phyloP scores from a whole-genome alignment of 139 green algal species.

The Tetradesmus obliquus region DNA sequence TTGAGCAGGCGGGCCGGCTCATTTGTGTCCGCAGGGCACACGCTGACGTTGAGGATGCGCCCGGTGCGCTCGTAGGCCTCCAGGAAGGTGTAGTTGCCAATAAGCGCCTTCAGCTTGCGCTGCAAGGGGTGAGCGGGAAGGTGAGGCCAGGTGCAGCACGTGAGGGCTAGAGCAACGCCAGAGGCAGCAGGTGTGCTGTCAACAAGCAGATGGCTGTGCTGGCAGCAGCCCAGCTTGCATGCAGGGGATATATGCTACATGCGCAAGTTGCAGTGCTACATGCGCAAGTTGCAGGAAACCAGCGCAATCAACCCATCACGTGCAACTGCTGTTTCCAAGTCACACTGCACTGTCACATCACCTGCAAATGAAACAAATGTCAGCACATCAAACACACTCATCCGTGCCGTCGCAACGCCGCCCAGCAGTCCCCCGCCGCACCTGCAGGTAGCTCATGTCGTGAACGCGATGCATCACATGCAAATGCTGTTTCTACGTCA shows the following conservation, averaged over 20 bases:
- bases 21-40: conserved; percentile 85
- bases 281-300: too few relatives aligned
- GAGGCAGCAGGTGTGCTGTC: too few relatives aligned
- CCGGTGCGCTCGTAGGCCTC: conserved; percentile 92
- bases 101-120: conserved; percentile 75
- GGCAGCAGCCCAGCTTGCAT: too few relatives aligned
- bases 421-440: background rate
- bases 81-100: conserved; percentile 92
- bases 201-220: too few relatives aligned
- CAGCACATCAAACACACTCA: background rate
- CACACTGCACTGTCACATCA: too few relatives aligned
- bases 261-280: too few relatives aligned
- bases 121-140: background rate
- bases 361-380: background rate
- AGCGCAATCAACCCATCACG: too few relatives aligned
- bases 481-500: too few relatives aligned
- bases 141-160: background rate
- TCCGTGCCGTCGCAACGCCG: too few relatives aligned
- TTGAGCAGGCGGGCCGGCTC: conserved; percentile 94
- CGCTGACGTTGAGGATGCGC: conserved; percentile 93
- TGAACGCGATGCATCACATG: too few relatives aligned
- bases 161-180: too few relatives aligned
- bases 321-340: too few relatives aligned
- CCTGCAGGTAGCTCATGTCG: background rate
- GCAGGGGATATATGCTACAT: background rate